Evolutionary conservation across 169 alveolate genomes (phyloP), one percentile per base, ranked within the genome.

Genomic region (Eimeria sp.): DNA sequence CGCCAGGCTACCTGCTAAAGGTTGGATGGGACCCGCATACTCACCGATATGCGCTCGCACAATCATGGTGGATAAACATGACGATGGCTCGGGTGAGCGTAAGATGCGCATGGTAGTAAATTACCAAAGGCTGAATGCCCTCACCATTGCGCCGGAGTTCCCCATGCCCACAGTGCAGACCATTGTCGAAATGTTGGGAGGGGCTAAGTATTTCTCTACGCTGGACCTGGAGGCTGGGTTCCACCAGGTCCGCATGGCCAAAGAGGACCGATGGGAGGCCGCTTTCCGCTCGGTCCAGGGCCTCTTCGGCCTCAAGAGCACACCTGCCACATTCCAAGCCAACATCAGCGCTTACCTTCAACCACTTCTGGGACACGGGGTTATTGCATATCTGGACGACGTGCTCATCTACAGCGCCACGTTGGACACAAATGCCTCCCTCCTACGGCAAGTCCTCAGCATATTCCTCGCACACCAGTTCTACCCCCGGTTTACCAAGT

Each of bases 301-400:
- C 4, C 23, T 4, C 27, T 11, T 72, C 23, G 14, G 82, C 23
- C 82, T 72, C 27, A 72, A 25, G 82, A 4, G 43, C 11, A 43
- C 82, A 72, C 82, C 82, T n/a, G 52, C 82, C 58, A 74, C 58
- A 6, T 37, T 74, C 30, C 58, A 74, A 23, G 85, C 85, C 8
- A 74, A 74, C 16, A 74, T 74, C 30, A 74, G 18, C 27, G 85
- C 62, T 4, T 74, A 74, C 40, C 40, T 27, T 4, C 76, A 64
- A 64, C 76, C 76, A n/a, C 76, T 25, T 2, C 40, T 74, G 10
- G 85, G 85, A 14, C 85, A 46, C 4, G 85, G 85, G 58, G 85
- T 74, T 37, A 74, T 74, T 23, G 54, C 85, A 13, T 74, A 40
- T 11, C 30, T 74, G 27, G 58, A 74, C 30, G 58, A 46, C 30